phyloP scores from a whole-genome alignment of 2,329 filamentous ascomycete species.

The Epichloe bromicola region DNA sequence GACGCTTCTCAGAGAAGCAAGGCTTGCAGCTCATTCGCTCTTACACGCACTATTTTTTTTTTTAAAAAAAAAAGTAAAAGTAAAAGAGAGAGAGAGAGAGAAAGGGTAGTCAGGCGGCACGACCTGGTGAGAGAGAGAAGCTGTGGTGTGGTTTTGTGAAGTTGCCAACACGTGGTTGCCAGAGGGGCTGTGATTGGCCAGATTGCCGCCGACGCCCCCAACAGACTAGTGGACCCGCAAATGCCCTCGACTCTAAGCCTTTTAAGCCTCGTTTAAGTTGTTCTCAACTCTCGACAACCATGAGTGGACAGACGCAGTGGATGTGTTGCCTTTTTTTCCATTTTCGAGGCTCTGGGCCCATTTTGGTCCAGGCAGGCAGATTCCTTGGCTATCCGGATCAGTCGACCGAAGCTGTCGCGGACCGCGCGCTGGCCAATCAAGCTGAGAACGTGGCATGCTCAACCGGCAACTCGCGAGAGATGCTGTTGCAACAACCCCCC shows the following conservation, averaged over 20 bases:
- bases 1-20: too few relatives aligned
- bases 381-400: not conserved
- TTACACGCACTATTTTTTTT: too few relatives aligned
- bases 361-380: too few relatives aligned
- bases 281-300: not conserved
- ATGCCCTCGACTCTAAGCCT: not conserved
- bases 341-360: not conserved
- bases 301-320: not conserved
- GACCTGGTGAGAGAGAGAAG: not conserved
- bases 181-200: not conserved
- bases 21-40: too few relatives aligned
- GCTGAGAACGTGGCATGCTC: not conserved
- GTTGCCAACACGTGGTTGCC: not conserved
- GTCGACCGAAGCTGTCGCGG: not conserved
- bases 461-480: too few relatives aligned
- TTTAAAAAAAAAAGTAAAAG: too few relatives aligned
- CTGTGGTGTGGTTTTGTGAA: too few relatives aligned
- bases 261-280: not conserved
- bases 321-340: too few relatives aligned
- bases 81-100: too few relatives aligned
- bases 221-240: not conserved
- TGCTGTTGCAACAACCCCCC: not conserved
- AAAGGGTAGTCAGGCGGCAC: too few relatives aligned
- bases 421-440: slow-evolving; percentile 1
- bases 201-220: too few relatives aligned